Evolutionary conservation across 768 basidiomycete species (phyloP).

Genomic region (Tricholoma flavovirens): DNA sequence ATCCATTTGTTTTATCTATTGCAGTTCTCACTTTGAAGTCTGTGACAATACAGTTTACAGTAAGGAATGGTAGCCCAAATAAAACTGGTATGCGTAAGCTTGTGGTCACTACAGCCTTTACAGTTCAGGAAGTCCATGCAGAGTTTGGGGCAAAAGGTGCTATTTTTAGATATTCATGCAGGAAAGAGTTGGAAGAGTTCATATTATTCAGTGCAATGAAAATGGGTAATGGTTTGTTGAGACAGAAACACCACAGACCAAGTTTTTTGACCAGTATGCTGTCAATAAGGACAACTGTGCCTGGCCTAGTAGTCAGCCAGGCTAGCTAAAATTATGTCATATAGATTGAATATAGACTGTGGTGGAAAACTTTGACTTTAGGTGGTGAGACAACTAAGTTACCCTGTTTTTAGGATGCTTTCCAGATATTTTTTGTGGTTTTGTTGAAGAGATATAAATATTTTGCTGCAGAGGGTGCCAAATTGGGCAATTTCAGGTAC

Average conservation of each 20-base stretch:
- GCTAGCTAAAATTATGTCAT: no score
- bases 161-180: neutral
- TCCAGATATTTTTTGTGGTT: no score
- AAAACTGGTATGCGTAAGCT: conserved; percentile 11
- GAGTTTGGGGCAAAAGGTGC: neutral
- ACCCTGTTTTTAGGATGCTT: no score
- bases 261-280: neutral
- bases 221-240: neutral
- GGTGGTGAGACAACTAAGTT: no score
- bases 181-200: neutral
- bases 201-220: neutral
- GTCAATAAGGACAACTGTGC: neutral
- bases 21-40: conserved; percentile 12
- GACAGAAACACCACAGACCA: neutral
- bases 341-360: no score
- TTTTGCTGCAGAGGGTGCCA: no score
- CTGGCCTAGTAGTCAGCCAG: no score
- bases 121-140: neutral
- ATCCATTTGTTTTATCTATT: conserved; percentile 8
- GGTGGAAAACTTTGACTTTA: no score
- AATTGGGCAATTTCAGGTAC: no score
- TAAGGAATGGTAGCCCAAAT: no score
- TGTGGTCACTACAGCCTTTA: neutral
- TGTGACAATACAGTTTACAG: conserved; percentile 13
- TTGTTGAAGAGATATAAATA: no score